Evolutionary conservation across 768 basidiomycete species (phyloP).

Genomic region (Tulasnella sp.): DNA sequence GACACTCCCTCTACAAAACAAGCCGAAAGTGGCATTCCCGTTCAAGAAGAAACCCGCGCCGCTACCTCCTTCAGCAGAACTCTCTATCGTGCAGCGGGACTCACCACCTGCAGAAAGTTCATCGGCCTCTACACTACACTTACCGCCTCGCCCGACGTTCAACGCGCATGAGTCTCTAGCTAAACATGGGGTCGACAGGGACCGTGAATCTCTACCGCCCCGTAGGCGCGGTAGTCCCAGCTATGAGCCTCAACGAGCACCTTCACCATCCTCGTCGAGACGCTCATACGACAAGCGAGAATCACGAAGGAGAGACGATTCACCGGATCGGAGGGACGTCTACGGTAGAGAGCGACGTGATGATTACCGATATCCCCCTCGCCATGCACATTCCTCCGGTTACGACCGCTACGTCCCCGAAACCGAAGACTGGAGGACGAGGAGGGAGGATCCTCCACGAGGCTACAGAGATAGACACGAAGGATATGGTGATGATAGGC

Average conservation of each 20-base stretch:
- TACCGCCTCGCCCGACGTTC: too few species aligned
- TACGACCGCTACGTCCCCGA: background rate
- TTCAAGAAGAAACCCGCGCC: constrained; percentile 43
- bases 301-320: constrained; percentile 1
- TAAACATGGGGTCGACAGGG: too few species aligned
- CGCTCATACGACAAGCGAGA: background rate
- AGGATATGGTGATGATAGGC: background rate
- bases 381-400: background rate
- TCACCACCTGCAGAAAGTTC: too few species aligned
- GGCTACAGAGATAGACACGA: background rate
- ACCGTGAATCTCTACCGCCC: too few species aligned
- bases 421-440: constrained; percentile 4
- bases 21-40: constrained; percentile 54
- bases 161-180: too few species aligned
- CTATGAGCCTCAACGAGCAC: too few species aligned
- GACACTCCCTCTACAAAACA: constrained; percentile 18
- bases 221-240: too few species aligned
- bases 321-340: background rate
- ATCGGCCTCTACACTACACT: too few species aligned
- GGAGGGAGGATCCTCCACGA: background rate
- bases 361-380: constrained; percentile 4
- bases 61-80: background rate
- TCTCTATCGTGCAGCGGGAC: background rate
- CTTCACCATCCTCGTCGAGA: too few species aligned
- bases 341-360: background rate